phyloP scores from a whole-genome alignment of 2,329 filamentous ascomycete genomes.

The Macroventuria anomochaeta region DNA sequence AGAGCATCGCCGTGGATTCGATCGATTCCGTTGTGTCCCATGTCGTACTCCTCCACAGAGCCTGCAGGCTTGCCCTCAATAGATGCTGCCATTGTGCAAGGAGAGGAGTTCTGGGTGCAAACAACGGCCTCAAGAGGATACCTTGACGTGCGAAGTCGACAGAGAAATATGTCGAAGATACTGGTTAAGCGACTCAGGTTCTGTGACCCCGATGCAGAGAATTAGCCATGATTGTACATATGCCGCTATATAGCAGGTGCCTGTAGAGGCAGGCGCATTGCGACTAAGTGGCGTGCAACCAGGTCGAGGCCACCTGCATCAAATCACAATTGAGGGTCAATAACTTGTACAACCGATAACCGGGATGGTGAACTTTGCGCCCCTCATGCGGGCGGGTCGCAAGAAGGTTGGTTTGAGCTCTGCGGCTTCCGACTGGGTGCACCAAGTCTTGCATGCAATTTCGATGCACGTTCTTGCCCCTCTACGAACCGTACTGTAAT shows the following conservation, averaged over 20 bases:
- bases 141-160: background rate
- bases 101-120: background rate
- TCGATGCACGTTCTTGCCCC: too few species aligned
- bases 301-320: background rate
- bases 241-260: background rate
- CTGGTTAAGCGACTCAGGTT: background rate
- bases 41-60: slow-evolving; percentile 21
- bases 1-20: slow-evolving; percentile 15
- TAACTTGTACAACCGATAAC: background rate
- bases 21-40: slow-evolving; percentile 9
- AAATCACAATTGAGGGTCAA: background rate
- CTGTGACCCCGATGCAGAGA: background rate
- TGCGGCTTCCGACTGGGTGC: too few species aligned
- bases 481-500: too few species aligned
- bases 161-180: background rate
- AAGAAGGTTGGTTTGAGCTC: too few species aligned
- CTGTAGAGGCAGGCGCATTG: slow-evolving; percentile 1
- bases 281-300: background rate
- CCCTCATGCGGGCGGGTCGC: too few species aligned
- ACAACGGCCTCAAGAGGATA: too few species aligned
- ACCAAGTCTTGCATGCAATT: too few species aligned
- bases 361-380: background rate
- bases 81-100: slow-evolving; percentile 4
- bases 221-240: background rate
- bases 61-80: slow-evolving; percentile 11